Evolutionary conservation across 805 yeast genomes (phyloP), one percentile per base, ranked within the genome.

Genomic region (Ogataea allantospora): DNA sequence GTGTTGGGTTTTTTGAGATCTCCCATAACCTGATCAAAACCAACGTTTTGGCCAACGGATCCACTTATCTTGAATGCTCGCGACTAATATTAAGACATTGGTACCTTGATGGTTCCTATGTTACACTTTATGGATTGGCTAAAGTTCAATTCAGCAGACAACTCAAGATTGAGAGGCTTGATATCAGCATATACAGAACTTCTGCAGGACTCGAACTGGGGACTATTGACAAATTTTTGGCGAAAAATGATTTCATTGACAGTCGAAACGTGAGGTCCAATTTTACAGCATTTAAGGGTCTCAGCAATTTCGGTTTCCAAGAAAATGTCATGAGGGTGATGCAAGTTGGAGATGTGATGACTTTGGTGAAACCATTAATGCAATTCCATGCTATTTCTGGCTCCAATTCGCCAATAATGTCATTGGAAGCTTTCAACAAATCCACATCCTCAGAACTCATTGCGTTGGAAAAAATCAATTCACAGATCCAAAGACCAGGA

Each of bases 271-370:
- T 48, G 20, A 47, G 50, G 13, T 29, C 43, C 2, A 43, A 49
- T 26, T 50, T 51, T 35, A 33, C 43, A 27, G 78, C 80, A 1
- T 69, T 69, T 44, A 65, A 68, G 30, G 64, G 65, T 27, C 61
- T 79, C 38, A 66, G 79, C 4, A 70, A 71, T 37, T 73, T 74
- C 45, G 95, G 95, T 0, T 59, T 83, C 5, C 79, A 77, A 38
- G 79, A 75, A 35, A 71, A 72, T 26, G 78, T 85, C 6, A 73
- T 85, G 77, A 65, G 91, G 42, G 69, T 80, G 15, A 61, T 87
- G 63, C 91, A 85, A 57, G 76, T 84, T 4, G 74, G 88, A 27
- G 93, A 86, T 58, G 81, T 82, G 7, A 83, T 88, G 87, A 70
- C 88, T 0, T 76, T 77, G 44, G 67, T 87, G 46, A 72, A 75